A percentile compares a stretch with the other conserved stretches of the same genome.
Conservation (phyloP, 768 basidiomycete species). For the Paxillus ammoniavirescens region DNA sequence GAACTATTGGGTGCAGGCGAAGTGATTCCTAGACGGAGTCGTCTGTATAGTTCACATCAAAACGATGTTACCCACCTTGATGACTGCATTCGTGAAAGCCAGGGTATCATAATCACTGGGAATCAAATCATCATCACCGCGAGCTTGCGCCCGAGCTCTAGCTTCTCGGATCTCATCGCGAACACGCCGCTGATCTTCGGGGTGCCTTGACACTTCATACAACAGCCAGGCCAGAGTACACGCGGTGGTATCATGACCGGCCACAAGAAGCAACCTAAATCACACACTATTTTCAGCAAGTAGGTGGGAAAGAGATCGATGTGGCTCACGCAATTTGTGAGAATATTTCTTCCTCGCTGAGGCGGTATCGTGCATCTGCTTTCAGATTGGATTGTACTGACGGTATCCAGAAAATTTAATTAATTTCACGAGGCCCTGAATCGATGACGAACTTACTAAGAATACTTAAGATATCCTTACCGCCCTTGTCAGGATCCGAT, state of each 20-base stretch:
- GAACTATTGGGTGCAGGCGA: constrained; percentile 32
- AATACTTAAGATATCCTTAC: constrained; percentile 34
- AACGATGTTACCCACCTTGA: constrained; percentile 26
- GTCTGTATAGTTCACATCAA: background rate
- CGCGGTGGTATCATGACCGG: constrained; percentile 21
- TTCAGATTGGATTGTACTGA: constrained; percentile 30
- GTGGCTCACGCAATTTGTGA: constrained; percentile 30
- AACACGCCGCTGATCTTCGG: constrained; percentile 12
- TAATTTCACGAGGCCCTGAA: background rate
- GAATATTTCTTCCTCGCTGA: constrained; percentile 32
- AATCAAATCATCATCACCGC: constrained; percentile 26
- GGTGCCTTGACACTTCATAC: constrained; percentile 15
- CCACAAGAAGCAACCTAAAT: constrained; percentile 13
- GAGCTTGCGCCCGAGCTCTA: constrained; percentile 16
- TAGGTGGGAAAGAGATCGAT: constrained; percentile 15
- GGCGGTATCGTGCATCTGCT: constrained; percentile 25
- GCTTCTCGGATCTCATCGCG: constrained; percentile 18
- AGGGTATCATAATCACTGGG: constrained; percentile 33
- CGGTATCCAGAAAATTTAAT: background rate
- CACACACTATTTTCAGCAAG: constrained; percentile 5
- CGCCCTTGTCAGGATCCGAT: constrained; percentile 18
- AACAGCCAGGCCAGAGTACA: constrained; percentile 9
- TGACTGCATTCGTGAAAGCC: constrained; percentile 29
- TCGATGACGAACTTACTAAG: constrained; percentile 17
- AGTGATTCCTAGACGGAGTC: constrained; percentile 22